A percentile compares a stretch with the other conserved stretches of the same genome.
These are phyloP conservation scores for Noccaea caerulescens DNA, from an alignment of 345 rosid species.

Conservation along the genomic window DNA sequence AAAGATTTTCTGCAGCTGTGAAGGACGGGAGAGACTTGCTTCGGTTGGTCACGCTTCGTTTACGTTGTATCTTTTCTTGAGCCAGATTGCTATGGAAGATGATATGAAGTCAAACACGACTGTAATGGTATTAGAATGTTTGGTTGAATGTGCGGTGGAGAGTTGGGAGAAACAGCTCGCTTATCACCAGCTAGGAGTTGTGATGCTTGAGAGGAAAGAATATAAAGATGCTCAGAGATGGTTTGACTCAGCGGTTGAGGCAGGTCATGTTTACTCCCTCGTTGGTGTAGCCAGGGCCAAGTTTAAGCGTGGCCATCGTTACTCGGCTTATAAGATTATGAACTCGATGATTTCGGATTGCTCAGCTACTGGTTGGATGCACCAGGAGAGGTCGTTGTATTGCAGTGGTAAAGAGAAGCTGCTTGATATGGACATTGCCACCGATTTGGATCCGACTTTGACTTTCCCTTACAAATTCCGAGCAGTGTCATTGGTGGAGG, in stretches of 20 bases:
- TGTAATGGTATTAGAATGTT: slow-evolving; percentile 76
- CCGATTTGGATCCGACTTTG: slow-evolving; percentile 76
- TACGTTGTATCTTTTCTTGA: slow-evolving; percentile 64
- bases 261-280: slow-evolving; percentile 65
- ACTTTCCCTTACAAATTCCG: slow-evolving; percentile 75
- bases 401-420: slow-evolving; percentile 70
- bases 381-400: slow-evolving; percentile 78
- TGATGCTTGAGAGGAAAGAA: slow-evolving; percentile 80
- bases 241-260: slow-evolving; percentile 66
- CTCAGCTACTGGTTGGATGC: slow-evolving; percentile 74
- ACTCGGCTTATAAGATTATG: slow-evolving; percentile 72
- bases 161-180: slow-evolving; percentile 80
- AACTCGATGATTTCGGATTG: slow-evolving; percentile 57
- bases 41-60: slow-evolving; percentile 69
- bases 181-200: slow-evolving; percentile 72
- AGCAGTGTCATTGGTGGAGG: slow-evolving; percentile 70
- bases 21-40: slow-evolving; percentile 61
- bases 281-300: slow-evolving; percentile 78
- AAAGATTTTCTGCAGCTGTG: slow-evolving; percentile 58
- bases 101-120: slow-evolving; percentile 77
- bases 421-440: slow-evolving; percentile 61
- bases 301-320: slow-evolving; percentile 73
- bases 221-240: slow-evolving; percentile 77
- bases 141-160: slow-evolving; percentile 60
- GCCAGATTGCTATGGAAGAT: slow-evolving; percentile 73